Percentiles rank a stretch among this genome's conserved stretches.
Evolutionary conservation across 192 early-diverging fungal genomes (phyloP).

Genomic region (Umbelopsis sp.): DNA sequence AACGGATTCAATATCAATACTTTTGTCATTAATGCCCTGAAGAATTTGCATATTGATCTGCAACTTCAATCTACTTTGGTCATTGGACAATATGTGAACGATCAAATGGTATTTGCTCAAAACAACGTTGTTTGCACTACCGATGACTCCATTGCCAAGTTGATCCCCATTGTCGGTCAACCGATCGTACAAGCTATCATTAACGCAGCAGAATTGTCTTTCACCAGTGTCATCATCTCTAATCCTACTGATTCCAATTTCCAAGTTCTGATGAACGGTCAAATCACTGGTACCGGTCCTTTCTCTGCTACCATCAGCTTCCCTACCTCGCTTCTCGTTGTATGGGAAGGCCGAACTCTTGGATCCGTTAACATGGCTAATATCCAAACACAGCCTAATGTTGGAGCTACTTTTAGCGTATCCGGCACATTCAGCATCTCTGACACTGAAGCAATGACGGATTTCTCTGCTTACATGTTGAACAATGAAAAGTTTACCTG

Average conservation of each 20-base stretch:
- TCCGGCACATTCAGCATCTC: slow-evolving; percentile 44
- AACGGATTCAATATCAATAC: slow-evolving; percentile 46
- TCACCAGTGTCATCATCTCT: slow-evolving; percentile 39
- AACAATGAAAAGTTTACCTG: slow-evolving; percentile 50
- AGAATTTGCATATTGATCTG: slow-evolving; percentile 52
- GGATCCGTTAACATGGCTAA: slow-evolving; percentile 50
- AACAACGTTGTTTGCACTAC: slow-evolving; percentile 43
- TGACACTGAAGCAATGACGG: slow-evolving; percentile 45
- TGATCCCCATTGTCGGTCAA: slow-evolving; percentile 55
- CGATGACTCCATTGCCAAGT: slow-evolving; percentile 47
- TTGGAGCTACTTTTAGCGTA: slow-evolving; percentile 49
- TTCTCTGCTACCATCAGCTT: slow-evolving; percentile 49
- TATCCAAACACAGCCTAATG: slow-evolving; percentile 43
- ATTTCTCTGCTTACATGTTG: slow-evolving; percentile 54
- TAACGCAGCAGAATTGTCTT: slow-evolving; percentile 35
- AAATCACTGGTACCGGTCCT: slow-evolving; percentile 50
- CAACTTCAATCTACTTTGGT: slow-evolving; percentile 39
- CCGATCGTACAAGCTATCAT: slow-evolving; percentile 61
- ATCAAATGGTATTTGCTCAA: slow-evolving; percentile 43
- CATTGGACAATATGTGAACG: slow-evolving; percentile 56
- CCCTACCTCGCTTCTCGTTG: slow-evolving; percentile 40
- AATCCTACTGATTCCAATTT: slow-evolving; percentile 41
- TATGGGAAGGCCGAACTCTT: slow-evolving; percentile 40
- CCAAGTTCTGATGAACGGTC: slow-evolving; percentile 49
- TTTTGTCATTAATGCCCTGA: slow-evolving; percentile 51